Percentiles rank a stretch among this genome's conserved stretches.
These are phyloP conservation scores for Wickerhamomyces pijperi DNA, from an alignment of 805 yeast genomes.

Conservation along the genomic window DNA sequence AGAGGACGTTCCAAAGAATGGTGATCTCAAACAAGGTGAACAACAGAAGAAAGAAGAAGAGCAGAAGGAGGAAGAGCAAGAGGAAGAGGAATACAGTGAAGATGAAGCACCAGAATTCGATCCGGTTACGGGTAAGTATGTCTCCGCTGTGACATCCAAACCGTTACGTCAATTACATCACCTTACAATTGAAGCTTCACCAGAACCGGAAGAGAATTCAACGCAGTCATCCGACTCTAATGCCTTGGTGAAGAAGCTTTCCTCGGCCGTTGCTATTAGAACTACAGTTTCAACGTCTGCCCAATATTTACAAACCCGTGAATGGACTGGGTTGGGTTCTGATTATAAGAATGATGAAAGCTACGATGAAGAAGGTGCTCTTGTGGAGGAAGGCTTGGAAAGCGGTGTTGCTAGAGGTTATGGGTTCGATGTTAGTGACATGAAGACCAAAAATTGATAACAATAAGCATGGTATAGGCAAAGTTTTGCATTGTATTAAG, in stretches of 20 bases:
- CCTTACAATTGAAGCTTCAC: conserved; percentile 40
- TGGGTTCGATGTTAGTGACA: conserved; percentile 24
- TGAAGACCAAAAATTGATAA: conserved; percentile 1
- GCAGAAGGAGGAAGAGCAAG: conserved; percentile 22
- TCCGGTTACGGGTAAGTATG: conserved; percentile 74
- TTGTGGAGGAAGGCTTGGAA: conserved; percentile 65
- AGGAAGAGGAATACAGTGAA: conserved; percentile 19
- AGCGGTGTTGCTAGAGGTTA: conserved; percentile 89
- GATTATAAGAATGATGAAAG: conserved; percentile 40
- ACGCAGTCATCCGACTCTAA: conserved; percentile 2
- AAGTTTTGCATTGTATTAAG: no score
- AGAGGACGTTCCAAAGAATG: conserved; percentile 11
- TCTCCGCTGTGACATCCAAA: conserved; percentile 53
- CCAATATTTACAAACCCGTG: conserved; percentile 51
- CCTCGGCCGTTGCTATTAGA: conserved; percentile 51
- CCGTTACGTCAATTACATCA: conserved; percentile 67
- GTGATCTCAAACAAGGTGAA: conserved; percentile 18
- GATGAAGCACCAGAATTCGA: conserved; percentile 76
- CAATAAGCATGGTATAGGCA: no score
- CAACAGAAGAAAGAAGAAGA: conserved; percentile 20
- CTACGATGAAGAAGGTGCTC: conserved; percentile 51
- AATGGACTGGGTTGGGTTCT: conserved; percentile 89
- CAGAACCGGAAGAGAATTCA: conserved; percentile 16
- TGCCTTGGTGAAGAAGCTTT: conserved; percentile 42
- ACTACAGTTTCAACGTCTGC: conserved; percentile 89